phyloP scores from a whole-genome alignment of 257 asterid genomes.

The Plantago ovata region DNA sequence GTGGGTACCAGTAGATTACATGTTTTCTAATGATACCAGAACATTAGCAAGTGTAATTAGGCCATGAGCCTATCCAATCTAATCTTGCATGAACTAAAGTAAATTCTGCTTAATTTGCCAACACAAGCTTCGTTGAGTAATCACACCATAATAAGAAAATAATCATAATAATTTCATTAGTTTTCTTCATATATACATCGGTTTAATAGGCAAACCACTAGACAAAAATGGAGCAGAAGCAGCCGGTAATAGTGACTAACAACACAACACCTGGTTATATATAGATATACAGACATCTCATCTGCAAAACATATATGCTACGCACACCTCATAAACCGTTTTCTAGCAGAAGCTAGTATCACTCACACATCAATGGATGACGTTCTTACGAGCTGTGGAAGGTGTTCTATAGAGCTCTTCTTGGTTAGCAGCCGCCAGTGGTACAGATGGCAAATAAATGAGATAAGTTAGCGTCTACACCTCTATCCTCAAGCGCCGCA shows the following conservation, averaged over 20 bases:
- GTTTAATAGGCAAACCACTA: slow-evolving; percentile 20
- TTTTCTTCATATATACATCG: slow-evolving; percentile 30
- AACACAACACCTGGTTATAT: slow-evolving; percentile 16
- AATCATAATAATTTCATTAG: slow-evolving; percentile 3
- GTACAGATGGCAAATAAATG: slow-evolving; percentile 6
- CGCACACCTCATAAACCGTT: slow-evolving; percentile 3
- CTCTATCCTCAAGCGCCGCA: slow-evolving; percentile 84
- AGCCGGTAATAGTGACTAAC: slow-evolving; percentile 16
- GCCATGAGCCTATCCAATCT: background rate
- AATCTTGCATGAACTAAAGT: background rate
- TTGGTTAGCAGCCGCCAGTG: slow-evolving; percentile 19
- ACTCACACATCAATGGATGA: background rate
- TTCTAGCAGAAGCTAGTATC: slow-evolving; percentile 15
- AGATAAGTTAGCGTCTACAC: slow-evolving; percentile 34
- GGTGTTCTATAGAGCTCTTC: slow-evolving; percentile 18
- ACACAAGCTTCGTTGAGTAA: slow-evolving; percentile 7
- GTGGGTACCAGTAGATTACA: background rate
- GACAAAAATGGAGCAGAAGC: slow-evolving; percentile 37
- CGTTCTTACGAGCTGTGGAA: slow-evolving; percentile 5
- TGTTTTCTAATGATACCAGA: background rate
- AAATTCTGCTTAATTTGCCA: background rate
- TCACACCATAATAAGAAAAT: slow-evolving; percentile 12
- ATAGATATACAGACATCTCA: slow-evolving; percentile 6
- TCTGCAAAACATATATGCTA: slow-evolving; percentile 16
- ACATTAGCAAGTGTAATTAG: background rate